A percentile compares a stretch with the other conserved stretches of the same genome.
phyloP scores from a whole-genome alignment of 345 rosid genomes.

The Raphanus sativus region DNA sequence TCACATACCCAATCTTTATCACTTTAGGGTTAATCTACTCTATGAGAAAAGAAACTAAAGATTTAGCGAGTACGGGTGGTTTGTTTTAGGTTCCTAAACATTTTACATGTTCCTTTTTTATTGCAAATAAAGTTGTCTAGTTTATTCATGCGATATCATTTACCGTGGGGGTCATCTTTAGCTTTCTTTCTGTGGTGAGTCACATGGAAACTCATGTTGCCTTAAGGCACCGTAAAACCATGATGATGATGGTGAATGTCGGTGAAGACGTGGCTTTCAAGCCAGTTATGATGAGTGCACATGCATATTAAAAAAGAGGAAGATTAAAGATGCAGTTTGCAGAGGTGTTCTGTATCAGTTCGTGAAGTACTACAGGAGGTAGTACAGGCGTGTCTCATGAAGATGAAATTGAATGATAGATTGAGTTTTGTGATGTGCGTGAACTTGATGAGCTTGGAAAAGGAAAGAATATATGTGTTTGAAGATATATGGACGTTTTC shows the following conservation, averaged over 20 bases:
- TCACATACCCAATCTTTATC: not conserved
- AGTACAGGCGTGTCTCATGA: no score
- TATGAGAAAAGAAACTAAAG: not conserved
- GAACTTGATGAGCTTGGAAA: no score
- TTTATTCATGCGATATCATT: slow-evolving; percentile 21
- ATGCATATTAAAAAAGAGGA: no score
- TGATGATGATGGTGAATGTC: slow-evolving; percentile 23
- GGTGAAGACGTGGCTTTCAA: no score
- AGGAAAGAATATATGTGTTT: no score
- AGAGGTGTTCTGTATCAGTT: no score
- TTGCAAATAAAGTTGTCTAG: slow-evolving; percentile 6
- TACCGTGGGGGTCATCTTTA: slow-evolving; percentile 23
- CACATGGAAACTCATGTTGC: slow-evolving; percentile 38
- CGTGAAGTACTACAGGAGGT: no score
- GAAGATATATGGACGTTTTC: no score
- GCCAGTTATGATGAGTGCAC: no score
- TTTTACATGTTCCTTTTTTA: not conserved
- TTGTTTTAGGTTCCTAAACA: slow-evolving; percentile 2
- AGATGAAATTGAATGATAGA: no score
- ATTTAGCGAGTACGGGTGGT: not conserved
- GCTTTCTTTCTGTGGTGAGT: slow-evolving; percentile 13
- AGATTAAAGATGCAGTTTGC: no score
- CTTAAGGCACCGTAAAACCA: slow-evolving; percentile 7
- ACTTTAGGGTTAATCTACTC: not conserved
- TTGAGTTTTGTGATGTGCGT: no score